phyloP scores from a whole-genome alignment of 345 rosid genomes.

The Draba incana region DNA sequence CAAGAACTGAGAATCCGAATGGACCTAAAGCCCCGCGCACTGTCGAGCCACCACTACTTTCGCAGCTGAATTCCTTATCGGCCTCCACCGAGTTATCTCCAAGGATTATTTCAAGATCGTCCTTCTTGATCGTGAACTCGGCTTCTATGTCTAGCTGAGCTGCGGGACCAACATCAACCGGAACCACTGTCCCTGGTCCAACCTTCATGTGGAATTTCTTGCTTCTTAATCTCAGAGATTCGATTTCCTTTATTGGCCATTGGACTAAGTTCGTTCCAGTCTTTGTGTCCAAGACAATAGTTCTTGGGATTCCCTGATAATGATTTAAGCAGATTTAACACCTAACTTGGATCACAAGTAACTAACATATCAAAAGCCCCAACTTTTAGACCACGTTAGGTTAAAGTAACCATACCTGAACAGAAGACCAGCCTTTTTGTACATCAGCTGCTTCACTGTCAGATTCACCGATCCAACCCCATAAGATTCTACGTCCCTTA shows the following conservation, averaged over 20 bases:
- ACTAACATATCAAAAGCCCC: background rate
- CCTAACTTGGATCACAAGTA: background rate
- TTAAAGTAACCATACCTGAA: slow-evolving; percentile 52
- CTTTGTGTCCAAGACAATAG: slow-evolving; percentile 59
- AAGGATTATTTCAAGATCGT: slow-evolving; percentile 36
- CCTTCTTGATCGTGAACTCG: slow-evolving; percentile 54
- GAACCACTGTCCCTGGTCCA: slow-evolving; percentile 62
- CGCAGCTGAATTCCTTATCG: slow-evolving; percentile 46
- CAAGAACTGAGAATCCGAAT: slow-evolving; percentile 70
- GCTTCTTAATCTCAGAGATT: slow-evolving; percentile 62
- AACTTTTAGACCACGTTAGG: background rate
- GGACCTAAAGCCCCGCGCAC: slow-evolving; percentile 73
- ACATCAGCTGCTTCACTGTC: slow-evolving; percentile 39
- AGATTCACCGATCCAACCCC: slow-evolving; percentile 45
- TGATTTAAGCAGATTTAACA: background rate
- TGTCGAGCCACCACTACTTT: slow-evolving; percentile 47
- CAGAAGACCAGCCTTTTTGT: slow-evolving; percentile 65
- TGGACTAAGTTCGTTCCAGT: slow-evolving; percentile 66
- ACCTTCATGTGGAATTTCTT: slow-evolving; percentile 53
- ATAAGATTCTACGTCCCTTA: slow-evolving; percentile 36
- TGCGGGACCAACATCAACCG: slow-evolving; percentile 60
- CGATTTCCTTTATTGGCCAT: slow-evolving; percentile 86
- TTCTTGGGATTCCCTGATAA: slow-evolving; percentile 76
- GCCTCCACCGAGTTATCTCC: slow-evolving; percentile 36
- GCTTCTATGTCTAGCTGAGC: slow-evolving; percentile 78